Conservation (phyloP, 2,329 filamentous ascomycete species). For the Dactylellina parvicollis region DNA sequence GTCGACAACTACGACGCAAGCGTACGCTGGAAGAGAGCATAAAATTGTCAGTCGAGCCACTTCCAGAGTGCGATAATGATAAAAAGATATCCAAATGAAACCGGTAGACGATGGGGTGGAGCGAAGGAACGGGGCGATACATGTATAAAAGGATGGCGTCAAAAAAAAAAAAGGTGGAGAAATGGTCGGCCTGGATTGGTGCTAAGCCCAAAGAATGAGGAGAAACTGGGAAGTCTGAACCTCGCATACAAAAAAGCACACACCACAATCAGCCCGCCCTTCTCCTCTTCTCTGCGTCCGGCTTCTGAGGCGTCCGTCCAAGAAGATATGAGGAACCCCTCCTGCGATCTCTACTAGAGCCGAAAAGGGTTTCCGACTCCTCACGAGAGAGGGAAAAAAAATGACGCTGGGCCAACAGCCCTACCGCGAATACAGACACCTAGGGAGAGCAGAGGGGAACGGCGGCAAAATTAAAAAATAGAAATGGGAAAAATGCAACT, state of each 20-base stretch:
- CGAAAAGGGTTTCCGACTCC: slow-evolving; percentile 18
- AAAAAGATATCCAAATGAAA: background rate
- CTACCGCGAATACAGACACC: slow-evolving; percentile 20
- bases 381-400: slow-evolving; percentile 48
- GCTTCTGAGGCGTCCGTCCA: slow-evolving; percentile 27
- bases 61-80: slow-evolving; percentile 19
- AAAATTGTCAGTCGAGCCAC: slow-evolving; percentile 17
- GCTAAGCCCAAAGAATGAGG: slow-evolving; percentile 49
- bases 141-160: slow-evolving; percentile 40
- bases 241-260: slow-evolving; percentile 37
- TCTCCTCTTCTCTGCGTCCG: slow-evolving; percentile 13
- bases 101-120: background rate
- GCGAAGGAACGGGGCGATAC: background rate
- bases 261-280: slow-evolving; percentile 44
- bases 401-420: slow-evolving; percentile 30
- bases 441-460: slow-evolving; percentile 1
- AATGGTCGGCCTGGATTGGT: slow-evolving; percentile 37
- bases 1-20: slow-evolving; percentile 41
- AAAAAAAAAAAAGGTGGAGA: slow-evolving; percentile 42
- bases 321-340: slow-evolving; percentile 24
- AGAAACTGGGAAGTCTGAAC: slow-evolving; percentile 49
- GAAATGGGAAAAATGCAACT: slow-evolving; percentile 5
- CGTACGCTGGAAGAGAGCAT: slow-evolving; percentile 11
- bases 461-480: slow-evolving; percentile 19
- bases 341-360: slow-evolving; percentile 10